These are phyloP conservation scores for Fusarium aywerte DNA, from an alignment of 2,329 filamentous ascomycete genomes.

Conservation along the genomic window DNA sequence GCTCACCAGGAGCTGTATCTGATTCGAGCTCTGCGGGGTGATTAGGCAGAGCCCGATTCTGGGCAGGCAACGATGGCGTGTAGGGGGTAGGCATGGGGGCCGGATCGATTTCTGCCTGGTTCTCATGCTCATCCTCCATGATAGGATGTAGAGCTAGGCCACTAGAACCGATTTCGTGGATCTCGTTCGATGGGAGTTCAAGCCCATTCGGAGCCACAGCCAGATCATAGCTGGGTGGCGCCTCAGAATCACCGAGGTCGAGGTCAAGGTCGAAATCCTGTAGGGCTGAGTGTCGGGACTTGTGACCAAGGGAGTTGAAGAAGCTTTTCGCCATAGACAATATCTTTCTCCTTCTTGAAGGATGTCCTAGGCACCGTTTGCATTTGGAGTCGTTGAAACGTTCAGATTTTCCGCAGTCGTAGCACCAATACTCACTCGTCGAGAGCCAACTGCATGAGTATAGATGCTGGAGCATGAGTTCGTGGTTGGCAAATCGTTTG, in stretches of 20 bases:
- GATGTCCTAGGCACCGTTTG: conserved; percentile 61
- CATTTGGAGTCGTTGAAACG: conserved; percentile 63
- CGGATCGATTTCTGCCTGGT: conserved; percentile 37
- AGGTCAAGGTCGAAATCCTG: conserved; percentile 45
- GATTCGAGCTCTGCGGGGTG: conserved; percentile 45
- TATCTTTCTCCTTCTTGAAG: conserved; percentile 63
- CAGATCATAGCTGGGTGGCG: conserved; percentile 61
- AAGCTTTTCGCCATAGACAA: conserved; percentile 65
- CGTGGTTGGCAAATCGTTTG: conserved; percentile 62
- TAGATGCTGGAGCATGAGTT: conserved; percentile 65
- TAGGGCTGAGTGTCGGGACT: conserved; percentile 52
- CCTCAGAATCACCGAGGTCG: conserved; percentile 50
- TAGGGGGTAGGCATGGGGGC: conserved; percentile 24
- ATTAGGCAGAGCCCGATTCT: conserved; percentile 33
- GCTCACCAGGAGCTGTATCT: conserved; percentile 32
- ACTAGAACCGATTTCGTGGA: conserved; percentile 64
- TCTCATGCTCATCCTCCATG: conserved; percentile 38
- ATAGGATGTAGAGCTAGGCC: conserved; percentile 53
- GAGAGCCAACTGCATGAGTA: conserved; percentile 60
- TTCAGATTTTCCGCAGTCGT: conserved; percentile 64
- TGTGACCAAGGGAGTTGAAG: conserved; percentile 64
- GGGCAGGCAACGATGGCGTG: conserved; percentile 36
- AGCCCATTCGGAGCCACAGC: conserved; percentile 49
- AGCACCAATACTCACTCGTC: conserved; percentile 66
- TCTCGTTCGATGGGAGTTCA: conserved; percentile 62